Conservation (phyloP, 2,329 filamentous ascomycete species). For the Rutstroemia sp. region DNA sequence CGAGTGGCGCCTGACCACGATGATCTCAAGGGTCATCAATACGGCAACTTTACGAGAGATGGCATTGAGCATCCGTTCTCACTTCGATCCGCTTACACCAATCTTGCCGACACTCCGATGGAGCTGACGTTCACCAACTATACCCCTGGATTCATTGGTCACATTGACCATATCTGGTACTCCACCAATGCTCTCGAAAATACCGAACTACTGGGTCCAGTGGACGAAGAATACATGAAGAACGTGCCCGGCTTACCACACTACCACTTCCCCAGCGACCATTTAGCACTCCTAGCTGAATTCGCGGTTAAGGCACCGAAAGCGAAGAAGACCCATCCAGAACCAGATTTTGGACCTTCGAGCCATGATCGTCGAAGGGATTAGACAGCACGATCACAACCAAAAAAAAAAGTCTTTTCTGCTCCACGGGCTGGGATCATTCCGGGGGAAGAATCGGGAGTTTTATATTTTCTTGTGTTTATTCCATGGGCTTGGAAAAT, state of each 20-base stretch:
- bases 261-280: constrained; percentile 69
- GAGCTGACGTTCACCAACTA: constrained; percentile 95
- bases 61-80: constrained; percentile 94
- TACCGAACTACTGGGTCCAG: constrained; percentile 58
- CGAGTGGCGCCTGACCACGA: constrained; percentile 69
- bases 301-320: constrained; percentile 64
- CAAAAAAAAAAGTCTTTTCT: background rate
- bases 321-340: constrained; percentile 25
- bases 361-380: constrained; percentile 18
- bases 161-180: constrained; percentile 98
- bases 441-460: constrained; percentile 4
- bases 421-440: background rate
- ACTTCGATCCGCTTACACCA: constrained; percentile 80
- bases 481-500: constrained; percentile 11
- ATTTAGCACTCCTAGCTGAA: constrained; percentile 61
- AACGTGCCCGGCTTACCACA: constrained; percentile 68
- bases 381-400: constrained; percentile 1
- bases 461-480: constrained; percentile 10
- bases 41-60: constrained; percentile 86
- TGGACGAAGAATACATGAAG: constrained; percentile 64
- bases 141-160: constrained; percentile 83
- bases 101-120: constrained; percentile 73
- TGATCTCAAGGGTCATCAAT: constrained; percentile 74
- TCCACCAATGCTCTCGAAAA: constrained; percentile 69
- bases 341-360: constrained; percentile 29